Evolutionary conservation across 192 early-diverging fungal species (phyloP).

Genomic region (Coemansia sp.): DNA sequence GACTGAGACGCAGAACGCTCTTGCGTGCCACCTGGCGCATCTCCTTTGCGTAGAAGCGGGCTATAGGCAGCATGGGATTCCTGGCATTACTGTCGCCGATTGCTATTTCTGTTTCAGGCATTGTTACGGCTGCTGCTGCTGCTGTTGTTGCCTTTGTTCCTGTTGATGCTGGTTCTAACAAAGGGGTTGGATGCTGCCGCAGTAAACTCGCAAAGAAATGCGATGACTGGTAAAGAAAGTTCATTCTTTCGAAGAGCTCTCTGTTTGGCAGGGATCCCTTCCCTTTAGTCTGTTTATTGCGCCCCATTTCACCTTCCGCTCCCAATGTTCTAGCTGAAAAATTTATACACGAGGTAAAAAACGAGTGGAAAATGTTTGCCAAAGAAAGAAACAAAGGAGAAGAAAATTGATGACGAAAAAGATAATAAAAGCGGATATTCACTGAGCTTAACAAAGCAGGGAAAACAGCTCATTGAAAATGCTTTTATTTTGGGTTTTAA

Average conservation of each 20-base stretch:
- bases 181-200: not conserved
- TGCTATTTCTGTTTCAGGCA: not conserved
- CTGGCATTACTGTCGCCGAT: not conserved
- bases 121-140: too few relatives aligned
- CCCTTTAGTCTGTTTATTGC: constrained; percentile 9
- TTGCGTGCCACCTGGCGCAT: constrained; percentile 47
- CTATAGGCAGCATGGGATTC: constrained; percentile 21
- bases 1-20: constrained; percentile 47
- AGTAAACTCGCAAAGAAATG: constrained; percentile 26
- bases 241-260: constrained; percentile 49
- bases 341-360: not conserved
- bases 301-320: not conserved
- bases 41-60: constrained; percentile 46
- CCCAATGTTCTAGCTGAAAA: not conserved
- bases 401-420: not conserved
- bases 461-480: not conserved
- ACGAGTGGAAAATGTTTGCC: not conserved
- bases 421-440: not conserved
- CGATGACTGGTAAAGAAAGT: constrained; percentile 48
- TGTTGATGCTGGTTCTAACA: constrained; percentile 4
- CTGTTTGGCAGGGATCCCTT: constrained; percentile 37
- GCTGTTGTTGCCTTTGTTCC: not conserved
- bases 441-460: not conserved
- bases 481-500: not conserved
- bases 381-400: not conserved